phyloP scores from a whole-genome alignment of 352 stramenopile genomes.

The Halophytophthora batemanensis region DNA sequence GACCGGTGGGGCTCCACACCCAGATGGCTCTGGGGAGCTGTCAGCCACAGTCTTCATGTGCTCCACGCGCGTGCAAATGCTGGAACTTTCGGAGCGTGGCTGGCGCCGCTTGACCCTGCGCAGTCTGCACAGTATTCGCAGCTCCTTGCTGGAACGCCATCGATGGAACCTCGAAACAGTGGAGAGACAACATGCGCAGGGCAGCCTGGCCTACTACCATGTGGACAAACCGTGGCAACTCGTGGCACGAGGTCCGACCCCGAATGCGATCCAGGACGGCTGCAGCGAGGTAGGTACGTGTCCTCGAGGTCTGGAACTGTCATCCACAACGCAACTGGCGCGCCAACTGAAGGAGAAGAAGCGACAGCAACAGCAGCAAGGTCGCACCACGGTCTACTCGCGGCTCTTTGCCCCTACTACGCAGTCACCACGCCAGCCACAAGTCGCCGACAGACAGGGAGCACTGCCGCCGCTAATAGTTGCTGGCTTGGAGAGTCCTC shows the following conservation, averaged over 20 bases:
- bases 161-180: conserved; percentile 46
- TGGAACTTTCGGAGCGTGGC: conserved; percentile 62
- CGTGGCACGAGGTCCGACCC: conserved; percentile 13
- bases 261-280: conserved; percentile 2
- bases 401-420: conserved; percentile 15
- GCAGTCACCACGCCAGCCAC: conserved; percentile 1
- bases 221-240: conserved; percentile 54
- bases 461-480: background rate
- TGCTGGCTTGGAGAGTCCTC: conserved; percentile 3
- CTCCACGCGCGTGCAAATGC: conserved; percentile 47
- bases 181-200: conserved; percentile 28
- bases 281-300: conserved; percentile 10
- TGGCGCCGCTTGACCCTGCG: conserved; percentile 49
- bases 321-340: conserved; percentile 39
- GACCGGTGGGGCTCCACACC: background rate
- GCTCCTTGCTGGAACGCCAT: conserved; percentile 52
- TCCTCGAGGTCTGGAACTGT: conserved; percentile 20
- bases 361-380: conserved; percentile 25
- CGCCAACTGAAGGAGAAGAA: conserved; percentile 54
- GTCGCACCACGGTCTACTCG: conserved; percentile 9
- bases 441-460: background rate
- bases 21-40: conserved; percentile 20
- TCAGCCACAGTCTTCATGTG: conserved; percentile 58
- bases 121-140: conserved; percentile 44
- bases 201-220: conserved; percentile 27